Percentiles rank a stretch among this genome's conserved stretches.
These are phyloP conservation scores for Ogataea philodendri DNA, from an alignment of 805 yeast species.

Conservation along the genomic window DNA sequence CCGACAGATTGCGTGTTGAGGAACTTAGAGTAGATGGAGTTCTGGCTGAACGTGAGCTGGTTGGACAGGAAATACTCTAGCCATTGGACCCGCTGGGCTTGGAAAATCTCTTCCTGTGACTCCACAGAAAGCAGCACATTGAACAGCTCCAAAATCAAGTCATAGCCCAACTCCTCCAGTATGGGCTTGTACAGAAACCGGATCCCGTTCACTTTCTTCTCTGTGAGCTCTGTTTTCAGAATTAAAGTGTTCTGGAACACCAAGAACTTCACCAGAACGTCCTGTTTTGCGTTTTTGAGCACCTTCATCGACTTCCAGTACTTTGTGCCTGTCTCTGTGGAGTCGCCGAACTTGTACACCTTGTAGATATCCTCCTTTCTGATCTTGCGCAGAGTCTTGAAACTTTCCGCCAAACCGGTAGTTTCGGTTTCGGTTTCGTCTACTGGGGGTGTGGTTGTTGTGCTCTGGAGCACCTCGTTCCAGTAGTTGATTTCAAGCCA, in stretches of 20 bases:
- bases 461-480: conserved; percentile 39
- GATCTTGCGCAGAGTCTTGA: conserved; percentile 49
- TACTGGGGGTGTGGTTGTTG: conserved; percentile 22
- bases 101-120: conserved; percentile 1
- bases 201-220: conserved; percentile 30
- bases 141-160: conserved; percentile 19
- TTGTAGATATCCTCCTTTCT: conserved; percentile 44
- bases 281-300: conserved; percentile 19
- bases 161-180: conserved; percentile 23
- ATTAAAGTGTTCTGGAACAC: conserved; percentile 35
- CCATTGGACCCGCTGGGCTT: conserved; percentile 25
- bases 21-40: conserved; percentile 23
- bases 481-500: conserved; percentile 82
- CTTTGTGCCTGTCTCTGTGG: conserved; percentile 39
- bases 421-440: conserved; percentile 18
- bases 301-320: conserved; percentile 41
- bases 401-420: conserved; percentile 31
- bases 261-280: conserved; percentile 28
- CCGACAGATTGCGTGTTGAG: conserved; percentile 17
- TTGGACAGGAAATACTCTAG: conserved; percentile 25
- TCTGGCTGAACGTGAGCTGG: conserved; percentile 19
- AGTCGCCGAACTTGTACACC: conserved; percentile 42
- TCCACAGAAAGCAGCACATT: conserved; percentile 13
- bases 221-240: conserved; percentile 22
- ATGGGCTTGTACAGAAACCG: conserved; percentile 32